Conservation (phyloP, 148 eudicot species). For the Suaeda aralocaspica region DNA sequence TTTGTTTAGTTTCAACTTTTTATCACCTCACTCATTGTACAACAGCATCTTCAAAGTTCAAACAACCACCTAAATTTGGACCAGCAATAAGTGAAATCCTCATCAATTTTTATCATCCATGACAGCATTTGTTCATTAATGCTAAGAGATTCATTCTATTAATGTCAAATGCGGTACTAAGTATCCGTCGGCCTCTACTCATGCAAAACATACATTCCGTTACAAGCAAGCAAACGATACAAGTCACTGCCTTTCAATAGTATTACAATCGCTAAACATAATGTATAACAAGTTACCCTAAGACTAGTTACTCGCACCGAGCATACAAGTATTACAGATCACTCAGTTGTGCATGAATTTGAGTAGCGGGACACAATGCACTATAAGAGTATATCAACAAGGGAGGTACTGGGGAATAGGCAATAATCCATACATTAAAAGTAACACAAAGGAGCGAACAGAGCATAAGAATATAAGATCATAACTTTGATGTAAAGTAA, state of each 20-base stretch:
- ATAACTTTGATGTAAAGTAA: conserved; percentile 9
- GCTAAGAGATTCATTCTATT: too few relatives aligned
- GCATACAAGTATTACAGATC: background rate
- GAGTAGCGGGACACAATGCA: background rate
- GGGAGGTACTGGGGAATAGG: background rate
- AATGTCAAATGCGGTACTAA: too few relatives aligned
- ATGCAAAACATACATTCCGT: too few relatives aligned
- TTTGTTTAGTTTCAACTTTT: conserved; percentile 2
- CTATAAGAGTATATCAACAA: too few relatives aligned
- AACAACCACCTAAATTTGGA: background rate
- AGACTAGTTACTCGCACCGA: background rate
- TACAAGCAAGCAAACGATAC: too few relatives aligned
- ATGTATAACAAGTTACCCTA: background rate
- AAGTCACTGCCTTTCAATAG: background rate
- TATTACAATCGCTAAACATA: background rate
- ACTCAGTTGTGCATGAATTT: background rate
- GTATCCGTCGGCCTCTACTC: too few relatives aligned
- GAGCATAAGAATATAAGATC: background rate
- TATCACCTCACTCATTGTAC: background rate
- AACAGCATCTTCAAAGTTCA: background rate
- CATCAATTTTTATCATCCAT: background rate
- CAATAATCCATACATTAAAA: background rate
- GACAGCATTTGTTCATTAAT: too few relatives aligned
- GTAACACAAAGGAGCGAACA: background rate
- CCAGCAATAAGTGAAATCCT: background rate